A percentile compares a stretch with the other conserved stretches of the same genome.
These are phyloP conservation scores for Neurospora hispaniola DNA, from an alignment of 495 filamentous ascomycete genomes.

Conservation along the genomic window DNA sequence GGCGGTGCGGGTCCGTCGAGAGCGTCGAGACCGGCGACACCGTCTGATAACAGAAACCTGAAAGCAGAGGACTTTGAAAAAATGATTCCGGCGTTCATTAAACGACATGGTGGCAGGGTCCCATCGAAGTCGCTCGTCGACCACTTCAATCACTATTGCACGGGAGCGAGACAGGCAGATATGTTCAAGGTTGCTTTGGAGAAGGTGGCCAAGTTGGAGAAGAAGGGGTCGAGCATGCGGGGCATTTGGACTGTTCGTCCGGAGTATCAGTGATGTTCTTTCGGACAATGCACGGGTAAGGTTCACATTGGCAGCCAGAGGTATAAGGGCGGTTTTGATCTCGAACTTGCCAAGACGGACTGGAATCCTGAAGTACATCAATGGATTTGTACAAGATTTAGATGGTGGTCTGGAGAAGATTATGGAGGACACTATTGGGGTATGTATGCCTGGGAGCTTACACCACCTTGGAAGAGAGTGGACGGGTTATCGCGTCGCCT, in stretches of 20 bases:
- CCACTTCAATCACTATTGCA: constrained; percentile 53
- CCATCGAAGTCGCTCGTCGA: constrained; percentile 69
- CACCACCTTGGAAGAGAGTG: not conserved
- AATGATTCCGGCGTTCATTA: constrained; percentile 65
- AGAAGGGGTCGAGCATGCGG: constrained; percentile 29
- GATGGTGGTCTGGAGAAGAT: not conserved
- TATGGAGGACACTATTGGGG: not conserved
- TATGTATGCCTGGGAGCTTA: not conserved
- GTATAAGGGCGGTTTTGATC: not conserved
- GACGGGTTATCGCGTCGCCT: not conserved
- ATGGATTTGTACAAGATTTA: not conserved
- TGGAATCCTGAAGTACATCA: not conserved
- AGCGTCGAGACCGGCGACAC: constrained; percentile 15
- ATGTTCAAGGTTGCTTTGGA: constrained; percentile 39
- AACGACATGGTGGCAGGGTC: constrained; percentile 56
- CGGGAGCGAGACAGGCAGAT: constrained; percentile 25
- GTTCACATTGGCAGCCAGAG: not conserved
- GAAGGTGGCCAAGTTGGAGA: constrained; percentile 39
- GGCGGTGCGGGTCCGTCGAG: constrained; percentile 24
- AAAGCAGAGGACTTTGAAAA: constrained; percentile 50
- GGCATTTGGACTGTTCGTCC: constrained; percentile 32
- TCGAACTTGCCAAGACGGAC: not conserved
- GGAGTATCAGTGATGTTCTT: constrained; percentile 10
- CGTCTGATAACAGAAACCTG: constrained; percentile 13
- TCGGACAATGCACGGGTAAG: not conserved